Evolutionary conservation across 345 rosid genomes (phyloP).

Genomic region (Bruguiera sexangula): DNA sequence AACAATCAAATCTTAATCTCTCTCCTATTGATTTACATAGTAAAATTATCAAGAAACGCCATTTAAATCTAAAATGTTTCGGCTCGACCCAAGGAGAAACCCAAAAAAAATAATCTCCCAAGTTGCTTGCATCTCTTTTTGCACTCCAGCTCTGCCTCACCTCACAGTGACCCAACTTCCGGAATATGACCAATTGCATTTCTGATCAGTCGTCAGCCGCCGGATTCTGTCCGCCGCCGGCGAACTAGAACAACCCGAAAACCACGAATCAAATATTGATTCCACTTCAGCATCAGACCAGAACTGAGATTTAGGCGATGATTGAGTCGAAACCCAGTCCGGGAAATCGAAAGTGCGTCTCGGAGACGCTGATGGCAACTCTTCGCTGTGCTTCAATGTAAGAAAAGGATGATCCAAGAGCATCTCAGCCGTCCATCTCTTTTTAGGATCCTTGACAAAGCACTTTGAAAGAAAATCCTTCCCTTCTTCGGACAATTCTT

Average conservation of each 20-base stretch:
- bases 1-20: neutral
- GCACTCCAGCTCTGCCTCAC: constrained; percentile 2
- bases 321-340: constrained; percentile 13
- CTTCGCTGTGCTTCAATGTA: constrained; percentile 2
- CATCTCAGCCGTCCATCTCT: constrained; percentile 40
- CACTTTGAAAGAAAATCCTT: constrained; percentile 35
- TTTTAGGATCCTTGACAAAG: constrained; percentile 24
- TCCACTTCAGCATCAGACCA: neutral
- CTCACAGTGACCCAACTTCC: constrained; percentile 19
- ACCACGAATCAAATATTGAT: neutral
- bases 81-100: neutral
- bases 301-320: constrained; percentile 11
- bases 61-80: constrained; percentile 1
- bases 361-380: constrained; percentile 5
- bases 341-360: constrained; percentile 22
- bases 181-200: constrained; percentile 14
- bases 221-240: constrained; percentile 20
- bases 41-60: neutral
- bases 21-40: neutral
- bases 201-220: constrained; percentile 8
- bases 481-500: constrained; percentile 19
- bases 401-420: constrained; percentile 31
- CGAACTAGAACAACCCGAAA: neutral
- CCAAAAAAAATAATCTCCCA: neutral
- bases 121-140: neutral